Base-by-base conservation (phyloP, 1,284 basidiomycete species). In the Boletellus deceptivus region DNA sequence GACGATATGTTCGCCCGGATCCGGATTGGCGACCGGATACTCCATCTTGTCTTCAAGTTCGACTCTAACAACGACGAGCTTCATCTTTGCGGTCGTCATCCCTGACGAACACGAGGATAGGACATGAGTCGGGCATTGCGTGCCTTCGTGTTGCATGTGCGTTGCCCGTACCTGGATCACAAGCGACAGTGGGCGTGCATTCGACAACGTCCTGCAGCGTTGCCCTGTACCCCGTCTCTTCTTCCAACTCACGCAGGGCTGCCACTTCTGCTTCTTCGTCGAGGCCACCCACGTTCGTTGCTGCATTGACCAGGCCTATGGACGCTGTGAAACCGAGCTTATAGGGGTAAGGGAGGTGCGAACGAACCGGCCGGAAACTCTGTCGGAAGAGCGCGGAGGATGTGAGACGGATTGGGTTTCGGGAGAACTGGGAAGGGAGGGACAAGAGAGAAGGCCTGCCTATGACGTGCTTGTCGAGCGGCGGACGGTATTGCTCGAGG, bases 401-500 rank as follows among this genome's bases (percentile, higher is more conserved):
- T 10, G 24, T 10, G 24, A 27, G 31, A 17, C 22, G 40, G 22
- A 9, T 6, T 24, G 17, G 10, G 20, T 24, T 40, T 13, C 38
- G 13, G 14, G 33, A 16, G n/a, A 11, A n/a, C 17, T 4, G 7
- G 2, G 3, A 6, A 8, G 14, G 0, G 27, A 7, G 29, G 29
- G 29, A 8, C 8, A 31, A 13, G 6, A 3, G 10, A 34, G 20
- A 16, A 8, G 14, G n/a, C 6, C 18, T 63, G 84, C 90, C 91
- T 50, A 94, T 77, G 51, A 90, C 79, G 53, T 79, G 78, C 52
- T 83, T 83, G 56, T 80, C 86, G 31, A 90, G 78, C 0, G 92
- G 89, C 0, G 92, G 90, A 27, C 92, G 82, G 68, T 85, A 95
- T 68, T 95, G 93, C 66, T 95, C 91, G 57, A 95, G 83, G 54